Evolutionary conservation across 768 basidiomycete genomes (phyloP).

Genomic region (Calvatia gigantea): DNA sequence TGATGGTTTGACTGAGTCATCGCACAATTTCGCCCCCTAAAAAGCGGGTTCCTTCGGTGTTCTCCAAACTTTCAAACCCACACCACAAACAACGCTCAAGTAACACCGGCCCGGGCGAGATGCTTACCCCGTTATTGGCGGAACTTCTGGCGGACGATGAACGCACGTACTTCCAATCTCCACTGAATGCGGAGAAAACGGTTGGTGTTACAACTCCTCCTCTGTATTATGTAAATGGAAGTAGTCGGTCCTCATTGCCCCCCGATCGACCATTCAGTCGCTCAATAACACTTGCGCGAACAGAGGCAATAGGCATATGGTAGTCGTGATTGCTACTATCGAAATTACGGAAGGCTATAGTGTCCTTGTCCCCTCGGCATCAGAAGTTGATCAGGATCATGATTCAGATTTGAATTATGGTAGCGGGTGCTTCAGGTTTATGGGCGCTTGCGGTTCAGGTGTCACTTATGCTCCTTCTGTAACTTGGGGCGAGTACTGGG

Average conservation of each 20-base stretch:
- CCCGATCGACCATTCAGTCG: not conserved
- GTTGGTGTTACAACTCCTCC: not conserved
- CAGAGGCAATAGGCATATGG: not conserved
- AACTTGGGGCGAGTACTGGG: no score
- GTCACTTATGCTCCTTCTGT: no score
- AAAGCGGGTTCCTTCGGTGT: not conserved
- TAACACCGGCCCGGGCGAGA: not conserved
- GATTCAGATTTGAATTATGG: not conserved
- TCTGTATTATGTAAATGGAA: not conserved
- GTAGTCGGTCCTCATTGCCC: not conserved
- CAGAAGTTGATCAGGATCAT: not conserved
- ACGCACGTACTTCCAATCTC: not conserved
- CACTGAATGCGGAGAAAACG: not conserved
- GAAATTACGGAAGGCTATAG: not conserved
- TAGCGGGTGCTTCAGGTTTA: not conserved
- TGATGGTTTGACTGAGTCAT: no score
- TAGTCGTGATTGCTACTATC: not conserved
- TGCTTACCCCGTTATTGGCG: not conserved
- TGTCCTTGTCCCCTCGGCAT: not conserved
- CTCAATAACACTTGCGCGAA: not conserved
- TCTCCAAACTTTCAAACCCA: not conserved
- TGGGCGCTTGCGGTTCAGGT: not conserved
- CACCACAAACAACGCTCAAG: not conserved
- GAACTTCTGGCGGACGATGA: not conserved
- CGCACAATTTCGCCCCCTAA: no score